A percentile compares a stretch with the other conserved stretches of the same genome.
These are phyloP conservation scores for Epichloe typhina DNA, from an alignment of 2,329 filamentous ascomycete species.

Conservation along the genomic window DNA sequence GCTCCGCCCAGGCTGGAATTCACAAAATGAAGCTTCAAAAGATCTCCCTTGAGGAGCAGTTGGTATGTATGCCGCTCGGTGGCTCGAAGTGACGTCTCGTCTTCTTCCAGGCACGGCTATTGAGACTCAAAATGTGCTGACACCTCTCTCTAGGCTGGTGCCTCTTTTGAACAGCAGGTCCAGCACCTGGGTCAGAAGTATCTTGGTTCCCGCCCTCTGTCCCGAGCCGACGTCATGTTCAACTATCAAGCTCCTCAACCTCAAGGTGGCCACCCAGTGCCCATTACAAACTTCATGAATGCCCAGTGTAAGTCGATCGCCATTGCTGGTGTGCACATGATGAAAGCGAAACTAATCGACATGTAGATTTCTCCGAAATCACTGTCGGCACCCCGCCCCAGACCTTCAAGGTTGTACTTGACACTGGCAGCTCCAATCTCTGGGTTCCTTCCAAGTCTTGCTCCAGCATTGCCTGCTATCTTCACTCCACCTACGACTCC, in stretches of 20 bases:
- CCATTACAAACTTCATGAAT: conserved; percentile 95
- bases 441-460: conserved; percentile 92
- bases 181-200: conserved; percentile 89
- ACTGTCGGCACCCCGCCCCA: conserved; percentile 83
- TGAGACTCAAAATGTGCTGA: conserved; percentile 2
- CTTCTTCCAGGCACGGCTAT: conserved; percentile 2
- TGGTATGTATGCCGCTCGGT: conserved; percentile 45
- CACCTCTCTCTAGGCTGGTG: conserved; percentile 42
- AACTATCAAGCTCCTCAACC: conserved; percentile 54
- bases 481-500: conserved; percentile 94
- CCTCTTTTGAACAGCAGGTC: conserved; percentile 70
- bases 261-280: conserved; percentile 63
- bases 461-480: conserved; percentile 92
- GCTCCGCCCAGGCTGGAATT: conserved; percentile 70
- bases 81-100: not conserved
- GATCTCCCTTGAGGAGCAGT: conserved; percentile 80
- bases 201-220: conserved; percentile 61
- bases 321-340: not conserved
- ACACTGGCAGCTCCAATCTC: conserved; percentile 97
- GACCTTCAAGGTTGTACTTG: conserved; percentile 94
- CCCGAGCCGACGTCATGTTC: conserved; percentile 66
- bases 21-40: conserved; percentile 99
- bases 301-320: conserved; percentile 67
- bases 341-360: not conserved
- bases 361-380: conserved; percentile 89